Conservation (phyloP, 2,329 filamentous ascomycete genomes). For the Trichoderma oligosporum region DNA sequence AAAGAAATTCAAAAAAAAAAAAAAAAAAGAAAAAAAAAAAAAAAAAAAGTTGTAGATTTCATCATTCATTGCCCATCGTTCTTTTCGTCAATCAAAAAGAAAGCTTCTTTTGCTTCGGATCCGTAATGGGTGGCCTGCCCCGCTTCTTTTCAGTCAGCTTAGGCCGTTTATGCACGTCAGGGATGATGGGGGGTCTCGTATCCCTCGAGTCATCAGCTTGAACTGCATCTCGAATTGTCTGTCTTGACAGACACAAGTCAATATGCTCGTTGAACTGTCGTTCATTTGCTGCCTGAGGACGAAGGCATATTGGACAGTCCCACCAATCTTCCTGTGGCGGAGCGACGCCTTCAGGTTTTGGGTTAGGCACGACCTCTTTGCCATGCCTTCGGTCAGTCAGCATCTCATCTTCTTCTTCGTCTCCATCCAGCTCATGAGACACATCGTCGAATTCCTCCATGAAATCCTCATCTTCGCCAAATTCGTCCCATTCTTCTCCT, state of each 20-base stretch:
- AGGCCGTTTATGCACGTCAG: slow-evolving; percentile 36
- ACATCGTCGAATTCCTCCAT: not conserved
- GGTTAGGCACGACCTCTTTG: slow-evolving; percentile 50
- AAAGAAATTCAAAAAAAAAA: not conserved
- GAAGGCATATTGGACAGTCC: slow-evolving; percentile 84
- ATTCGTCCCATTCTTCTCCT: slow-evolving; percentile 60
- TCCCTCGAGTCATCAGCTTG: slow-evolving; percentile 45
- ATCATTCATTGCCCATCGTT: slow-evolving; percentile 20
- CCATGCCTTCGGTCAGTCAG: slow-evolving; percentile 37
- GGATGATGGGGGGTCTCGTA: slow-evolving; percentile 32
- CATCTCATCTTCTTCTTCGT: not conserved
- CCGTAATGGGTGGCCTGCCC: slow-evolving; percentile 32
- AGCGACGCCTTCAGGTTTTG: slow-evolving; percentile 25
- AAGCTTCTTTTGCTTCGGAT: slow-evolving; percentile 51
- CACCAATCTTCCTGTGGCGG: slow-evolving; percentile 55
- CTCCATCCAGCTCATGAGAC: not conserved
- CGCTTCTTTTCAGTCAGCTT: slow-evolving; percentile 39
- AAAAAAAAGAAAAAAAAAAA: not conserved
- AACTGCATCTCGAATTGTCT: slow-evolving; percentile 80
- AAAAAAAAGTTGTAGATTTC: not conserved
- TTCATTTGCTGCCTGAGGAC: slow-evolving; percentile 72
- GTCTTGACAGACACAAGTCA: slow-evolving; percentile 81
- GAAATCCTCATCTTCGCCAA: slow-evolving; percentile 57
- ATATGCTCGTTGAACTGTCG: slow-evolving; percentile 84
- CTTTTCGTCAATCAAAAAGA: slow-evolving; percentile 43